Evolutionary conservation across 2,329 filamentous ascomycete species (phyloP), one percentile per base, ranked within the genome.

Genomic region (Colletotrichum sp.): DNA sequence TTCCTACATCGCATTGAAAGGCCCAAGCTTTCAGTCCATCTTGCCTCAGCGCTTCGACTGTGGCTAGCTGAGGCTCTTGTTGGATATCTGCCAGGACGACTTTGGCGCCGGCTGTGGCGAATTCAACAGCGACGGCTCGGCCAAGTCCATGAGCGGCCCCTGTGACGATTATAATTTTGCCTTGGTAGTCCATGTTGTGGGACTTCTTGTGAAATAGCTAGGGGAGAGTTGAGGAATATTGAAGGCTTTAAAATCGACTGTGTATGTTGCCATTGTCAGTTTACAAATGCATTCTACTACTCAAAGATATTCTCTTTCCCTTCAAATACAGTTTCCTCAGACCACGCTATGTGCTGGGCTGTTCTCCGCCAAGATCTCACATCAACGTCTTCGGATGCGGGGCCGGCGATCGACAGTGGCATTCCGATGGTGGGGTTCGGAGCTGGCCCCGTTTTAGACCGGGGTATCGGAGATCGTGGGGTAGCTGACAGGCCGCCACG

Each of bases 231-330:
- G 18, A 44, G 8, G 16, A 6, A 1, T 44, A n/a, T 44, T 44
- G 2, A 6, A 12, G 5, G 39, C 39, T 10, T 44, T n/a, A 18
- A 2, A 44, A 10, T 44, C 5, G 39, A 2, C 9, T 44, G 39
- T 44, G 39, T 44, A 5, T 39, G 39, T 44, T 44, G 5, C 16
- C 9, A 2, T 44, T 44, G 0, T 4, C 39, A 44, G 39, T 44
- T 44, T 44, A 2, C 18, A 2, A 44, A 6, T 10, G 18, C 0
- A 1, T 9, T 18, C 18, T 44, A 0, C 5, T n/a, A 0, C 8
- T 3, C 5, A 44, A 10, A n/a, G 5, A 44, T 44, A 3, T 44
- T n/a, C 8, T 10, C 2, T 18, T 44, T 10, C 39, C 18, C 39
- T 44, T 12, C 39, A 44, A 44, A 10, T 44, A n/a, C 39, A 44